Base-by-base conservation (phyloP, 129 eudicot species). In the Logfia minima region DNA sequence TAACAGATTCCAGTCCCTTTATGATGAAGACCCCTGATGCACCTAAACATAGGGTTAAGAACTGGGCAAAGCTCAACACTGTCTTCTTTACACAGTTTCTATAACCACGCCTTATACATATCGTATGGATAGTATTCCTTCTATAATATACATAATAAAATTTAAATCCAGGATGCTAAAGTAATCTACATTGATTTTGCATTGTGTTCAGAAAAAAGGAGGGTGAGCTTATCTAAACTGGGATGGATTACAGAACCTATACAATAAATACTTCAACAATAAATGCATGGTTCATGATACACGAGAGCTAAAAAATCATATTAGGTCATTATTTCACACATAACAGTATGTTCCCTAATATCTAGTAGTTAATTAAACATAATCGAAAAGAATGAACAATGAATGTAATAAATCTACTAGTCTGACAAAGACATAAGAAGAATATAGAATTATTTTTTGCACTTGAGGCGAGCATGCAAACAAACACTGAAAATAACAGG, bases 391-490 rank as follows among this genome's bases (percentile, higher is more conserved):
- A 19, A 22, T 65, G 72, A 65, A 22, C 31, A 19, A 58, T 19
- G 64, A 58, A 58, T 52, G 35, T 48, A 66, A 31, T 21, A 14
- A 17, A 51, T 29, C 56, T 53, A 37, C 13, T 75, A 39, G 29
- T 63, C 51, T 45, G 58, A 68, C 39, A 2, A 55, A 22, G 58
- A 77, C n/a, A 10, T 14, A 19, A 22, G 4, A 14, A 48, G 56
- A 41, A 41, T 6, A 19, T n/a, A 72, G 7, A 31, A 70, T 31
- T 8, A 22, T 70, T 39, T 37, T 77, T 45, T 19, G 28, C 53
- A 68, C 21, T 62, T 61, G n/a, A 71, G 71, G 58, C 61, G 35
- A 23, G 35, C n/a, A 78, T 53, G 55, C 56, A 76, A 76, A 41
- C 31, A 16, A 45, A 45, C 29, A 11, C 21, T 8, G 28, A 75